Percentiles rank a stretch among this genome's conserved stretches.
phyloP scores from a whole-genome alignment of 2,329 filamentous ascomycete species.

The Trichoderma asperellum region DNA sequence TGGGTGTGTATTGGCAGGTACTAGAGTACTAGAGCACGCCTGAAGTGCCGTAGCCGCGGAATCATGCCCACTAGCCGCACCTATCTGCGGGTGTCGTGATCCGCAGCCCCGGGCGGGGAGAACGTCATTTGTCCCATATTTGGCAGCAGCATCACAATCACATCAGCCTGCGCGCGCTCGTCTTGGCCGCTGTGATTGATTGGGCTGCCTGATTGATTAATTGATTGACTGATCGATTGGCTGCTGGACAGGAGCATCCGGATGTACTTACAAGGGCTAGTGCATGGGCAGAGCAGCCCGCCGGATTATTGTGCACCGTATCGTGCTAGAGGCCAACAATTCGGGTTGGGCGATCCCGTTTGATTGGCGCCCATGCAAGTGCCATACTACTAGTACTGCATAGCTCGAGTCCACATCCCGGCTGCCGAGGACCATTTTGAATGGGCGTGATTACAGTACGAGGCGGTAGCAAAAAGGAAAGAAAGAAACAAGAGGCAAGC shows the following conservation, averaged over 20 bases:
- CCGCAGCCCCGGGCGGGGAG: constrained; percentile 26
- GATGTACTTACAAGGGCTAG: not conserved
- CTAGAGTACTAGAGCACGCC: not conserved
- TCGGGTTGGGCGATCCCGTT: constrained; percentile 26
- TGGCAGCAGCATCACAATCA: not conserved
- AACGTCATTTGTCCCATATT: constrained; percentile 26
- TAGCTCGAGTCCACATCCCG: constrained; percentile 4
- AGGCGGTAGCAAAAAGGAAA: not conserved
- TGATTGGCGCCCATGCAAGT: constrained; percentile 23
- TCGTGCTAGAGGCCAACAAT: constrained; percentile 5
- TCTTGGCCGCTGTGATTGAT: not conserved
- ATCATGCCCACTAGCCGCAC: constrained; percentile 21
- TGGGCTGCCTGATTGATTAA: not conserved
- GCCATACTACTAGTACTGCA: constrained; percentile 1
- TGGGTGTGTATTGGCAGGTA: not conserved
- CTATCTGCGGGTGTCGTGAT: constrained; percentile 22
- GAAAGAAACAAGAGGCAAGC: not conserved
- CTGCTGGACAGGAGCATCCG: not conserved
- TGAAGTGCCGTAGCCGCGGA: constrained; percentile 19
- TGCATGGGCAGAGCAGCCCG: not conserved
- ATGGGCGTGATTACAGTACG: not conserved
- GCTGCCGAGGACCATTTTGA: not conserved
- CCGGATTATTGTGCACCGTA: not conserved
- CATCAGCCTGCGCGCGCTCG: not conserved
- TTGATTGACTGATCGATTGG: not conserved